Evolutionary conservation across 2,329 filamentous ascomycete genomes (phyloP), one percentile per base, ranked within the genome.

Genomic region (Sphaerulina musiva): DNA sequence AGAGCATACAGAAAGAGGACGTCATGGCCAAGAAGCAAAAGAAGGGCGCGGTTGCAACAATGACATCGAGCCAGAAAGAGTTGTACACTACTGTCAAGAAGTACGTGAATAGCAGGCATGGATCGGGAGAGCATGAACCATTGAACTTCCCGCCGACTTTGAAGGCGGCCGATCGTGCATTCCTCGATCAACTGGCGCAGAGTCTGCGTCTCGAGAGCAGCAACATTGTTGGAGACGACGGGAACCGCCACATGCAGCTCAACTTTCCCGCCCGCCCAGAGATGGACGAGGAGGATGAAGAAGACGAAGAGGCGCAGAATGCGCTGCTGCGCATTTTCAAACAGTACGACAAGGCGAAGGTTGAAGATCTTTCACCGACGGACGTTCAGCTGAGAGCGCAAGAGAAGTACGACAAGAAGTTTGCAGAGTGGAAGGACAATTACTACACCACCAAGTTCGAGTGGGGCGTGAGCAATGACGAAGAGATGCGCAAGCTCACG

Each of bases 381-480:
- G 87, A 95, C 65, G 86, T 86, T 12, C 85, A 93, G 69, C 79
- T 82, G 47, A 81, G 85, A 14, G 87, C 92, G 70, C 82, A 95
- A 63, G 80, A 85, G 68, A 85, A 93, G 64, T 98, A 98, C 70
- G 84, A 96, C 64, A 77, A 87, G 62, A 95, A 95, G 68, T 97
- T 97, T 68, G 77, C 84, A 58, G 81, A 84, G 53, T 98, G 93
- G 93, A 98, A 96, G 75, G 85, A 95, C 70, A 85, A 87, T 57
- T 95, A 98, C 73, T 98, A 98, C 72, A 77, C 81, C 59, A 82
- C 83, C 53, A 98, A 97, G 70, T 96, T 96, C 62, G 86, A 86
- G 50, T 98, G 92, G 90, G 83, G 85, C 12, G 77, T 87, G 9
- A 85, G 89, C 46, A 86, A 89, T 64, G 85, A 92, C 61, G 83